Evolutionary conservation across 768 basidiomycete genomes (phyloP), one percentile per base, ranked within the genome.

Genomic region (Boletus rufocinnamomeus): DNA sequence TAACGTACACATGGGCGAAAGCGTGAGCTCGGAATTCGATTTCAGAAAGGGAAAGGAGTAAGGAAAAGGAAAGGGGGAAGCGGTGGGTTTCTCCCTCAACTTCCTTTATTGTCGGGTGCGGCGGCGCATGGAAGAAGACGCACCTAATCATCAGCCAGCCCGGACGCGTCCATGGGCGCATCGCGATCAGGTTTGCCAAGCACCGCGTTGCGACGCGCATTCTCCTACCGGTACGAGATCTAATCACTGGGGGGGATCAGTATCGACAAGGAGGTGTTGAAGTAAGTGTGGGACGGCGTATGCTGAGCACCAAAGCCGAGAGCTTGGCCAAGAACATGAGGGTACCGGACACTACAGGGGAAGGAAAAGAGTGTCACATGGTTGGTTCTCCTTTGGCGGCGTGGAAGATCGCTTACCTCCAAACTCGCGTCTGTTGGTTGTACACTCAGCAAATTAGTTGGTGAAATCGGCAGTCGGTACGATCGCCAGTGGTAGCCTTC

Each of bases 161-260:
- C 81, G 28, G 79, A 76, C 0, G 85, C 88, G 63, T 90, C 82
- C 21, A 89, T 83, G 21, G 74, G 79, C 8, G 75, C 76, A 57
- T 80, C 72, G 9, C 72, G 73, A 51, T 76, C 71, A 2, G 79
- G 80, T 52, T 76, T 77, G 1, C 88, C 88, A 56, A 84, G 82
- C 28, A 73, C 57, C 45, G 69, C 73, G 63, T 89, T 79, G 41
- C 88, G 75, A 17, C 77, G 76, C 6, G 76, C 74, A 57, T 90
- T 91, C 30, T 89, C 87, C 64, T 71, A 63, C 41, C 83, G 82
- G 64, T 87, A 91, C 2, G 86, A 87, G 16, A 81, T 71, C 88
- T 89, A 9, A 17, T 44, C 6, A 23, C 2, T 11, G 8, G 23
- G 6, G 23, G 32, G 11, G 1, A 21, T 23, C 23, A 23, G 14